Evolutionary conservation across 1,284 basidiomycete genomes (phyloP).

Genomic region (Pholiota adiposa): DNA sequence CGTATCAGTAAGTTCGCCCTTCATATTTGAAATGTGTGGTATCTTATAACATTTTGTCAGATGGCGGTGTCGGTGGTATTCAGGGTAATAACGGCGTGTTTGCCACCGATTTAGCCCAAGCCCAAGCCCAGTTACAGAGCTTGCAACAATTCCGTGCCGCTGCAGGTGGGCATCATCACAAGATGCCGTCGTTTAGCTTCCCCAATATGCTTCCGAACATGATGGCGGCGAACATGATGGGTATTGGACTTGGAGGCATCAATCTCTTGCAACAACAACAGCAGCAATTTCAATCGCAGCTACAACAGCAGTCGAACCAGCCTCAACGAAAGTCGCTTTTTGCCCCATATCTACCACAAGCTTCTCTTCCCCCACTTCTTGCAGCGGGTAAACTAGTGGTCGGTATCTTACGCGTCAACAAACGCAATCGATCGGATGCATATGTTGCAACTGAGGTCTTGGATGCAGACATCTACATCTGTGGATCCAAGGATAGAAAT

Average conservation of each 20-base stretch:
- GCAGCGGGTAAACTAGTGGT: slow-evolving; percentile 99
- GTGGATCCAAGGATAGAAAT: slow-evolving; percentile 98
- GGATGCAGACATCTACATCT: slow-evolving; percentile 98
- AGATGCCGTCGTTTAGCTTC: slow-evolving; percentile 97
- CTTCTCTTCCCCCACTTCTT: slow-evolving; percentile 94
- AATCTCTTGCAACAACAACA: slow-evolving; percentile 86
- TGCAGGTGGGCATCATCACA: slow-evolving; percentile 92
- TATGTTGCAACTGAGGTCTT: slow-evolving; percentile 99
- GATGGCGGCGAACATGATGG: slow-evolving; percentile 95
- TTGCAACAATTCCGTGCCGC: slow-evolving; percentile 97
- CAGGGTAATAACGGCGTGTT: slow-evolving; percentile 63
- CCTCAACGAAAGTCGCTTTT: slow-evolving; percentile 98
- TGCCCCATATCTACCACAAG: slow-evolving; percentile 98
- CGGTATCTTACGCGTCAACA: slow-evolving; percentile 97
- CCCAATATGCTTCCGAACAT: slow-evolving; percentile 96
- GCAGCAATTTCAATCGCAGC: slow-evolving; percentile 87
- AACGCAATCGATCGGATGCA: slow-evolving; percentile 98
- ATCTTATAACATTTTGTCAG: slow-evolving; percentile 38
- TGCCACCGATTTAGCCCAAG: slow-evolving; percentile 86
- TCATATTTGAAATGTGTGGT: slow-evolving; percentile 9
- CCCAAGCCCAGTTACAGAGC: slow-evolving; percentile 96
- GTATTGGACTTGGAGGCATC: slow-evolving; percentile 80
- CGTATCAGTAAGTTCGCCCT: slow-evolving; percentile 72
- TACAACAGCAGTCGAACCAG: slow-evolving; percentile 87
- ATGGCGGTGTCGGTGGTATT: slow-evolving; percentile 74